These are phyloP conservation scores for Quercus lobata DNA, from an alignment of 331 rosid genomes.

Conservation along the genomic window DNA sequence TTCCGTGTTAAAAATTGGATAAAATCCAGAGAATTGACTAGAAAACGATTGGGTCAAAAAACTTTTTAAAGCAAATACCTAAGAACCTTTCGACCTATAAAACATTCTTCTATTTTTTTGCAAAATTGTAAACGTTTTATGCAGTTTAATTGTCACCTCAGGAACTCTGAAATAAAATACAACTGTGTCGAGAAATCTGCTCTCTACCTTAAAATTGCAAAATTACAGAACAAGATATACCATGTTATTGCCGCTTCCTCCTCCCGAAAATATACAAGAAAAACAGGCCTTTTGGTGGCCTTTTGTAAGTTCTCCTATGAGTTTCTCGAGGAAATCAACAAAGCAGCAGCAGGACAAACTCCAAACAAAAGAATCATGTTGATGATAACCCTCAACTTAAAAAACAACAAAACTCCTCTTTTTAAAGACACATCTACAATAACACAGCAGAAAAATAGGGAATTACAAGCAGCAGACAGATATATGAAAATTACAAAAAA, in stretches of 20 bases:
- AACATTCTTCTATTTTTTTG: not conserved
- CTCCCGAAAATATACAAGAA: slow-evolving; percentile 69
- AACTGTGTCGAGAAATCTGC: slow-evolving; percentile 30
- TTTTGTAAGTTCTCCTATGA: slow-evolving; percentile 49
- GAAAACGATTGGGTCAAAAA: too few species aligned
- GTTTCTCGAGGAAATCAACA: slow-evolving; percentile 58
- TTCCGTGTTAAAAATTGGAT: too few species aligned
- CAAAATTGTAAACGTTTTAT: not conserved
- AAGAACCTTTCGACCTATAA: too few species aligned
- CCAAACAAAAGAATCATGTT: slow-evolving; percentile 76
- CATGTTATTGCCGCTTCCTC: slow-evolving; percentile 63
- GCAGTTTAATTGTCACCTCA: slow-evolving; percentile 35
- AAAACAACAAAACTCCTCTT: slow-evolving; percentile 48
- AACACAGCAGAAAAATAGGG: slow-evolving; percentile 49
- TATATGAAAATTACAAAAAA: slow-evolving; percentile 72
- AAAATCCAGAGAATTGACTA: too few species aligned
- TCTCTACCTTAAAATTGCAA: slow-evolving; percentile 38
- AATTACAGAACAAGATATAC: slow-evolving; percentile 54
- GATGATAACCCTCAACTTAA: slow-evolving; percentile 66
- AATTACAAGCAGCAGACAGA: slow-evolving; percentile 50
- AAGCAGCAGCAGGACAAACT: slow-evolving; percentile 59
- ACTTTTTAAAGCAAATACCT: too few species aligned
- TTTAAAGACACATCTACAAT: slow-evolving; percentile 70
- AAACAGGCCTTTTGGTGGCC: slow-evolving; percentile 46
- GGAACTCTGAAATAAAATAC: slow-evolving; percentile 19